These are phyloP conservation scores for Stemphylium vesicarium DNA, from an alignment of 2,329 filamentous ascomycete species.

Conservation along the genomic window DNA sequence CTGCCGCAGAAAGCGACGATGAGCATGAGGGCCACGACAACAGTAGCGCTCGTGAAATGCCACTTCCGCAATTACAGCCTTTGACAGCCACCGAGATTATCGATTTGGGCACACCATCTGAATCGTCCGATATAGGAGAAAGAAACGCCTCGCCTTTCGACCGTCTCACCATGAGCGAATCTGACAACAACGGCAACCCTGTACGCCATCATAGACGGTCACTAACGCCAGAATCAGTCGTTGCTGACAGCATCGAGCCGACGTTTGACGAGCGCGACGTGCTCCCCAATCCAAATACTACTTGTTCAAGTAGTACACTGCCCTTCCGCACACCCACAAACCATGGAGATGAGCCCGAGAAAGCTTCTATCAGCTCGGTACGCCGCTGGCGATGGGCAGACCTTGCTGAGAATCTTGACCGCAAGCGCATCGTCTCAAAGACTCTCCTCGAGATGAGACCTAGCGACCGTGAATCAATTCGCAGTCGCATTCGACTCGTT, in stretches of 20 bases:
- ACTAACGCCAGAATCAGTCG: background rate
- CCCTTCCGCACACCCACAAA: background rate
- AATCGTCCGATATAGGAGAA: conserved; percentile 7
- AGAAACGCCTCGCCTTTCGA: background rate
- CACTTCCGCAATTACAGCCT: background rate
- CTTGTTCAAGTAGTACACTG: background rate
- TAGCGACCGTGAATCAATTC: conserved; percentile 28
- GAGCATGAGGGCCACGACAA: background rate
- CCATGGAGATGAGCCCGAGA: conserved; percentile 28
- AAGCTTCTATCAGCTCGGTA: conserved; percentile 35
- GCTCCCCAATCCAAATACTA: too few species aligned
- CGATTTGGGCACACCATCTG: conserved; percentile 28
- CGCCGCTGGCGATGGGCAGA: conserved; percentile 43
- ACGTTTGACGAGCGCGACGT: background rate
- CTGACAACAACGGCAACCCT: background rate
- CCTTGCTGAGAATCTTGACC: conserved; percentile 49
- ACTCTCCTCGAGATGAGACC: conserved; percentile 44
- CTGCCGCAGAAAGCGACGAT: conserved; percentile 8
- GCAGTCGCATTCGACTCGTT: conserved; percentile 27
- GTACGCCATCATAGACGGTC: background rate
- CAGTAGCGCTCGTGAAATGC: background rate
- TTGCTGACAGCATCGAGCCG: conserved; percentile 15
- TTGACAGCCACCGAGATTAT: conserved; percentile 15
- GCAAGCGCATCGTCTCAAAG: conserved; percentile 54
- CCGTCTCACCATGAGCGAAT: background rate